phyloP scores from a whole-genome alignment of 345 rosid genomes.

The Erucastrum elatum region DNA sequence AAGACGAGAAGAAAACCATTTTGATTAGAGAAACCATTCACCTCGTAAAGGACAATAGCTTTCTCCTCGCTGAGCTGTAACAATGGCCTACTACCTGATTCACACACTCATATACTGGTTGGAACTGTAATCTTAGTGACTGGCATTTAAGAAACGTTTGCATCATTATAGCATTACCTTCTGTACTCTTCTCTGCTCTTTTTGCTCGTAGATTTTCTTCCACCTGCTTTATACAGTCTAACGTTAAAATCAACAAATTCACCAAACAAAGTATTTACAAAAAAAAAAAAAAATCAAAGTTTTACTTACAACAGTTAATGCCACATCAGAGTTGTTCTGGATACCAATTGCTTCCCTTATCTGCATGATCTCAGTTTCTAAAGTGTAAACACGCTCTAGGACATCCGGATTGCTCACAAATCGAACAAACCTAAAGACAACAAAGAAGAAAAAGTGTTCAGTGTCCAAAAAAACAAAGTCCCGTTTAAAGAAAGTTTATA shows the following conservation, averaged over 20 bases:
- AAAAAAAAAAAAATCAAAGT: not conserved
- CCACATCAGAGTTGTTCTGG: conserved; percentile 65
- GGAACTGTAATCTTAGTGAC: conserved; percentile 2
- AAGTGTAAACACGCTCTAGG: conserved; percentile 69
- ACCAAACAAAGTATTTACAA: not conserved
- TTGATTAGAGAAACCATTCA: conserved; percentile 29
- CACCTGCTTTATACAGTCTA: conserved; percentile 46
- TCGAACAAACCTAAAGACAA: conserved; percentile 82
- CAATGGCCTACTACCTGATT: conserved; percentile 54
- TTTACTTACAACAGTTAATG: conserved; percentile 55
- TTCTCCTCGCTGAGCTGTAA: conserved; percentile 63
- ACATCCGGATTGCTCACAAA: conserved; percentile 95
- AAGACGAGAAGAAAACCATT: not conserved
- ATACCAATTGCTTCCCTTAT: conserved; percentile 83
- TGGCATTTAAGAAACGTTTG: not conserved
- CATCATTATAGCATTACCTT: conserved; percentile 52
- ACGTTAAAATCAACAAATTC: conserved; percentile 6
- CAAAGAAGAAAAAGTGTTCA: not conserved
- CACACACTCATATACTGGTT: conserved; percentile 30
- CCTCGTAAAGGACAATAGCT: conserved; percentile 89
- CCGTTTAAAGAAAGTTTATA: not conserved
- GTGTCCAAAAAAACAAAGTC: not conserved
- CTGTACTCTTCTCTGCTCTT: conserved; percentile 43
- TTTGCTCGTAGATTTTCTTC: conserved; percentile 51
- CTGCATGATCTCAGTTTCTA: conserved; percentile 93